phyloP scores from a whole-genome alignment of 768 basidiomycete species.

The Calocybe cyanea region DNA sequence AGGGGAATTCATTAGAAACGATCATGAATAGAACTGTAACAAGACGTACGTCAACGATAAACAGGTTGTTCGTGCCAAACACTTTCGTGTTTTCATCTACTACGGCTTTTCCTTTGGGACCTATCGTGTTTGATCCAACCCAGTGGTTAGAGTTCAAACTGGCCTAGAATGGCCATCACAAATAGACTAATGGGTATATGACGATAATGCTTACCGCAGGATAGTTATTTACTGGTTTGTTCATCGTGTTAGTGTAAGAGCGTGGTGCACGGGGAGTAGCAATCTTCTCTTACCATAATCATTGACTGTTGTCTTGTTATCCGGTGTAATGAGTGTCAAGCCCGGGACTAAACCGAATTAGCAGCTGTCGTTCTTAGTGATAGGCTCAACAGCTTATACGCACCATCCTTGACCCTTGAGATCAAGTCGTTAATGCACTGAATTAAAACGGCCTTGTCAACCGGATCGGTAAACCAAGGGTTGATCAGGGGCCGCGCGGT shows the following conservation, averaged over 20 bases:
- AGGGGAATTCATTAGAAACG: too few species aligned
- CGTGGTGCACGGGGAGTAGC: too few species aligned
- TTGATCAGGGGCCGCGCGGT: slow-evolving; percentile 43
- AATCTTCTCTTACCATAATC: slow-evolving; percentile 38
- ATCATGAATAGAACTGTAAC: neutral
- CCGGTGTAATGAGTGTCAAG: slow-evolving; percentile 56
- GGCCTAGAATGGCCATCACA: slow-evolving; percentile 21
- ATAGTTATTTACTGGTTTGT: slow-evolving; percentile 35
- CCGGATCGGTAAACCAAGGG: slow-evolving; percentile 58
- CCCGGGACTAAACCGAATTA: slow-evolving; percentile 35
- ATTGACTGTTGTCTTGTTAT: slow-evolving; percentile 50
- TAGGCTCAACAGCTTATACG: slow-evolving; percentile 9
- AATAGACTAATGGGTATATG: neutral
- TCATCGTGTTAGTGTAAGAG: too few species aligned
- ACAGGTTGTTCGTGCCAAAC: slow-evolving; percentile 43
- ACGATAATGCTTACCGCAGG: slow-evolving; percentile 15
- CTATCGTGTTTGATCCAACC: slow-evolving; percentile 53
- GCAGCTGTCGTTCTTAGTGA: neutral
- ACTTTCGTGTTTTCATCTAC: slow-evolving; percentile 60
- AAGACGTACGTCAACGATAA: slow-evolving; percentile 48
- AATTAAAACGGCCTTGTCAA: slow-evolving; percentile 50
- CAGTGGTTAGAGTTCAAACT: slow-evolving; percentile 62
- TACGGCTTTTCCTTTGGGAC: slow-evolving; percentile 34
- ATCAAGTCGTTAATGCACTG: slow-evolving; percentile 48
- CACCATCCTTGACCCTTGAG: slow-evolving; percentile 37